Evolutionary conservation across 2,329 filamentous ascomycete species (phyloP), one percentile per base, ranked within the genome.

Genomic region (Trichoderma harzianum): DNA sequence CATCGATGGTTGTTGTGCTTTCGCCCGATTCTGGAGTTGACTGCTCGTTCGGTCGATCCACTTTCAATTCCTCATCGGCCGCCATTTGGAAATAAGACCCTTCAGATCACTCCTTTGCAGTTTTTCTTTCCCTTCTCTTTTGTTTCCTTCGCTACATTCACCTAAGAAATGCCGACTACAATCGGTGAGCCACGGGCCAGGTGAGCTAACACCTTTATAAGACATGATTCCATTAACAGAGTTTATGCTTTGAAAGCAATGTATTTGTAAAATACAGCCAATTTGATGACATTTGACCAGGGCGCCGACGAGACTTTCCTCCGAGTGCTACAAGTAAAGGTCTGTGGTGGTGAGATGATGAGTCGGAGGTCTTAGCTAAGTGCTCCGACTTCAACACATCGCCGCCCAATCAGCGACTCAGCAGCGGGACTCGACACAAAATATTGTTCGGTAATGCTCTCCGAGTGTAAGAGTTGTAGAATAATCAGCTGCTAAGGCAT

Each of bases 1-100:
- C 65, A 69, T 69, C 65, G 65, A 69, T 39, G 24, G 65, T 69
- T 28, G 65, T 60, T 32, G 65, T 69, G 24, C 65, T 69, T 26
- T 36, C 36, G 12, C 18, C 55, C 26, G 65, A 60, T 11, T 51
- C 55, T n/a, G 34, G 65, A 47, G 55, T 3, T 32, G 26, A 8
- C 36, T 51, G 65, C 65, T 60, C 65, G 7, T n/a, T 12, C 3
- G 55, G 12, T 26, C n/a, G 65, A 8, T 69, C 65, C 26, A 34
- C 55, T 24, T 69, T 69, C 10, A 12, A 16, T 14, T 69, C 65
- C 14, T 60, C 55, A 24, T 60, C 65, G 36, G 47, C 18, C 8
- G 65, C 65, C 65, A 69, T 69, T 7, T 24, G 28, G 18, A 12
- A 47, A 32, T 36, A 32, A 26, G 26, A 14, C n/a, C 12, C 3